A percentile compares a stretch with the other conserved stretches of the same genome.
These are phyloP conservation scores for Tulasnella sp. DNA, from an alignment of 768 basidiomycete genomes.

Conservation along the genomic window DNA sequence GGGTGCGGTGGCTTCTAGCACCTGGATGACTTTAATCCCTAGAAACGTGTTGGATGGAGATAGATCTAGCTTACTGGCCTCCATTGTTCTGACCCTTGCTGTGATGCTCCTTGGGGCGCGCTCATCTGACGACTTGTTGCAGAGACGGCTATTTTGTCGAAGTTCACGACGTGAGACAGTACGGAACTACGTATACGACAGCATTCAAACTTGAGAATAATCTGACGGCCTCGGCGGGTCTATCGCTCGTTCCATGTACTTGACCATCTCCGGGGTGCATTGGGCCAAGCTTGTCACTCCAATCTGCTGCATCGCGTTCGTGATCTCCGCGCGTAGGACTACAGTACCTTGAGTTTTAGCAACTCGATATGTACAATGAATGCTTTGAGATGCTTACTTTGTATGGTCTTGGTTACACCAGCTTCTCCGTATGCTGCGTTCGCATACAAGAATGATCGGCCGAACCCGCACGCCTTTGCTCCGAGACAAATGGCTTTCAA, in stretches of 20 bases:
- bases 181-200: not conserved
- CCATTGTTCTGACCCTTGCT: too few species aligned
- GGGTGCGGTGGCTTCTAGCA: constrained; percentile 28
- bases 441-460: constrained; percentile 73
- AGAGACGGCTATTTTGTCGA: too few species aligned
- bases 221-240: constrained; percentile 6
- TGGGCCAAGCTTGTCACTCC: constrained; percentile 15
- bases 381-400: constrained; percentile 24
- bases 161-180: constrained; percentile 1
- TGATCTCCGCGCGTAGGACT: constrained; percentile 16
- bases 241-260: constrained; percentile 6
- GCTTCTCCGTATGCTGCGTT: constrained; percentile 31
- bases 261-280: constrained; percentile 11
- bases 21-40: constrained; percentile 38
- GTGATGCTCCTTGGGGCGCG: too few species aligned
- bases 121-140: too few species aligned
- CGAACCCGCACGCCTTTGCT: constrained; percentile 77
- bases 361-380: not conserved
- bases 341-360: not conserved
- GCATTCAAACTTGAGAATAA: constrained; percentile 11
- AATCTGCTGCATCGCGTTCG: constrained; percentile 13
- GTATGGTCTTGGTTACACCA: constrained; percentile 22
- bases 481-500: constrained; percentile 41
- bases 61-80: too few species aligned
- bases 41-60: constrained; percentile 11